Evolutionary conservation across 2,329 filamentous ascomycete species (phyloP), one percentile per base, ranked within the genome.

Genomic region (Fusarium foetens): DNA sequence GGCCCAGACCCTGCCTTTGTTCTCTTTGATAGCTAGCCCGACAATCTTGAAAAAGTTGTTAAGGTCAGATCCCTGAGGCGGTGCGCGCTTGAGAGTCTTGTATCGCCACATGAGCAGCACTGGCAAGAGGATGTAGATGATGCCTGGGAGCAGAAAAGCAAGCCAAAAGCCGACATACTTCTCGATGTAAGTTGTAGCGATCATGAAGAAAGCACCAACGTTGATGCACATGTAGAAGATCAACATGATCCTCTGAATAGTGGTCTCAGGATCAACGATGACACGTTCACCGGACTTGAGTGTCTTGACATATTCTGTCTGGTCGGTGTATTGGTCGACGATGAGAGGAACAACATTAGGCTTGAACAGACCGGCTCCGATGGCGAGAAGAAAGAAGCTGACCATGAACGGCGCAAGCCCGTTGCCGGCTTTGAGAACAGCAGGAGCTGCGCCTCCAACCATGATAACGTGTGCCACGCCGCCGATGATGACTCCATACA

Each of bases 401-500:
- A 94, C 87, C 75, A 93, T 88, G 61, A 85, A 84, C 29, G 89
- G 89, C 3, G 85, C 83, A 68, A 87, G 84, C 54, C 86, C 83
- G 12, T 82, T 81, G 42, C 84, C 85, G 41, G 80, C 81, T 25
- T 80, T 82, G 27, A 87, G 79, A 6, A 87, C 82, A 13, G 77
- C 68, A 65, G 82, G 84, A 29, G 84, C 79, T 41, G 85, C 90
- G 3, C 91, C 90, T 25, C 87, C 83, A 67, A 93, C 87, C 64
- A 94, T 85, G 58, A 94, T 87, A n/a, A 89, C 79, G 74, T 94
- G 91, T 12, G 91, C 92, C 35, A 92, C 49, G 79, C 92, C 88
- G 60, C 92, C 91, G 43, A 92, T 85, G 4, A 81, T 82, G n/a
- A 93, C 89, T 70, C 92, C 91, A 77, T 88, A 88, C 79, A 91